Evolutionary conservation across 148 eudicot species (phyloP).

Genomic region (Hydrangea macrophylla): DNA sequence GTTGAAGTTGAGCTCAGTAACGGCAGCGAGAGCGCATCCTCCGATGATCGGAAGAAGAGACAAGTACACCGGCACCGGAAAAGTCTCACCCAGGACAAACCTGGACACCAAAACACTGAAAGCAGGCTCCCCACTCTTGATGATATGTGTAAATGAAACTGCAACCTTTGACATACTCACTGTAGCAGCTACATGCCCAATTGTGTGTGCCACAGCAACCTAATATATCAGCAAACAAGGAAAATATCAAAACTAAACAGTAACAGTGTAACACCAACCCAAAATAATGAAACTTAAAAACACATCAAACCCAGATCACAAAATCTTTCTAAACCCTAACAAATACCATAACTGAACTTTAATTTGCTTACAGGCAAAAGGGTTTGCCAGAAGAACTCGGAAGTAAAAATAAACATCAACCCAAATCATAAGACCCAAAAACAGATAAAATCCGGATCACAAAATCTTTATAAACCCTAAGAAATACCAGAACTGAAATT

Average conservation of each 20-base stretch:
- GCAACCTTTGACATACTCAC: slow-evolving; percentile 99
- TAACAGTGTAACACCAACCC: slow-evolving; percentile 3
- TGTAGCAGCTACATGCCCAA: slow-evolving; percentile 97
- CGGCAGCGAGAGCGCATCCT: slow-evolving; percentile 86
- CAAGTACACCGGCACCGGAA: slow-evolving; percentile 69
- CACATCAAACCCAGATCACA: neutral
- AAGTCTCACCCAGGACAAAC: slow-evolving; percentile 78
- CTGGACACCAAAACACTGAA: slow-evolving; percentile 92
- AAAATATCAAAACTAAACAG: neutral
- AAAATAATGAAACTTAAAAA: neutral
- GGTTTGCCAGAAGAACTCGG: slow-evolving; percentile 64
- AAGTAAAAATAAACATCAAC: neutral
- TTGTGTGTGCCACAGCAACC: slow-evolving; percentile 98
- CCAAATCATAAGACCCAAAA: neutral
- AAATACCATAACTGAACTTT: neutral
- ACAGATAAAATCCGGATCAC: neutral
- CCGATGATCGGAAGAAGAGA: slow-evolving; percentile 92
- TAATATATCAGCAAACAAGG: slow-evolving; percentile 16
- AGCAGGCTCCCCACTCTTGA: slow-evolving; percentile 97
- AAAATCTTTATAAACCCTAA: slow-evolving; percentile 3
- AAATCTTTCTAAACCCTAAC: slow-evolving; percentile 1
- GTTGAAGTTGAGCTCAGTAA: slow-evolving; percentile 95
- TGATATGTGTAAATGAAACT: slow-evolving; percentile 93
- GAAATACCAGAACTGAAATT: neutral
- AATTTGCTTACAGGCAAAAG: slow-evolving; percentile 68